Evolutionary conservation across 2,329 filamentous ascomycete species (phyloP), one percentile per base, ranked within the genome.

Genomic region (Orbilia oligospora): DNA sequence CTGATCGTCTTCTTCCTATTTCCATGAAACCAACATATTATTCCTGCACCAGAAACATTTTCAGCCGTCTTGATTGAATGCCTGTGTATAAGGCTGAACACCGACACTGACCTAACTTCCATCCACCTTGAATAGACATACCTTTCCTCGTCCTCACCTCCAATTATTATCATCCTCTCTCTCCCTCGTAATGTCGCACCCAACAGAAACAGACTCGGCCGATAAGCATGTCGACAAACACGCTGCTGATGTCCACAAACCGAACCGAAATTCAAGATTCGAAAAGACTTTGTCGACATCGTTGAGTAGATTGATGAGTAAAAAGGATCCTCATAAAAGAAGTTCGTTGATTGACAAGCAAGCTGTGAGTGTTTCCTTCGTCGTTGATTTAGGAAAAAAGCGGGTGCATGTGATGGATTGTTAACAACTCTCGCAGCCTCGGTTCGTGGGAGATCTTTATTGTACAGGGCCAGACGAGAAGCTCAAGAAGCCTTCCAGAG

Each of bases 401-500:
- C 9, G 20, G 12, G 53, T 53, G 16, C n/a, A 80, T 80, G 38
- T 51, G 18, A 56, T 58, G 27, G 44, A 56, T 71, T 56, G n/a
- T 71, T 71, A 53, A 75, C 58, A 67, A 65, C 41, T 30, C 22
- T 30, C 6, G 67, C 63, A 71, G 76, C 70, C 80, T 67, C 41
- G 69, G 53, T 81, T 81, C 65, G 76, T 73, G 20, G 81, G 81
- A 33, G 81, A 81, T 18, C 66, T 81, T 2, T 81, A 81, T 48
- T 72, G 65, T 36, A 69, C 73, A 9, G 81, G 76, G 14, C 63
- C 70, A n/a, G 80, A 80, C n/a, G 80, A 81, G 30, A 80, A 77
- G 53, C 49, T 70, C 49, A 81, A 79, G 64, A 81, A 81, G 63
- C 76, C 81, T 18, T 83, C 83, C 33, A 87, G 87, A 81, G 84